Percentiles rank a stretch among this genome's conserved stretches.
These are phyloP conservation scores for Coemansia aciculifera DNA, from an alignment of 192 early-diverging fungal species.

Conservation along the genomic window DNA sequence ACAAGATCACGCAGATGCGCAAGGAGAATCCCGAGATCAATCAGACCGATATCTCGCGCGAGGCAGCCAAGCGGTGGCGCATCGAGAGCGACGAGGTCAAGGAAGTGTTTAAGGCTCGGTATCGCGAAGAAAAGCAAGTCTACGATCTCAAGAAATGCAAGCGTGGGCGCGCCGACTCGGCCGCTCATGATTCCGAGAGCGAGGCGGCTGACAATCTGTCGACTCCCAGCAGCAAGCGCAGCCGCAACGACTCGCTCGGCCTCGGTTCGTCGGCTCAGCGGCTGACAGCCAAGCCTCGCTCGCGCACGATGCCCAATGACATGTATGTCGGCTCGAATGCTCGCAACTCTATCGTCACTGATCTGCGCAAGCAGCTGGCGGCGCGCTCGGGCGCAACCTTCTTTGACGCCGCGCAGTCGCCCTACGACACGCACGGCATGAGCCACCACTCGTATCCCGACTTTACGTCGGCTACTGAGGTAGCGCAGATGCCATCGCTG, in stretches of 20 bases:
- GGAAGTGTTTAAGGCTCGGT: slow-evolving; percentile 31
- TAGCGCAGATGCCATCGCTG: slow-evolving; percentile 21
- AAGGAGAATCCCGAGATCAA: slow-evolving; percentile 46
- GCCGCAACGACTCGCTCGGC: slow-evolving; percentile 5
- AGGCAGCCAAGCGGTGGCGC: slow-evolving; percentile 46
- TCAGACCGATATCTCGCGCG: slow-evolving; percentile 52
- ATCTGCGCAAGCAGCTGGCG: slow-evolving; percentile 46
- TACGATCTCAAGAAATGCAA: slow-evolving; percentile 44
- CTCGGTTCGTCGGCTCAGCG: slow-evolving; percentile 9
- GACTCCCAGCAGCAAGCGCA: slow-evolving; percentile 16
- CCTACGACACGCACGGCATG: slow-evolving; percentile 28
- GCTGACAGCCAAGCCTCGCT: slow-evolving; percentile 30
- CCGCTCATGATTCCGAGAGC: not conserved
- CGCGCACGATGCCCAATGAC: slow-evolving; percentile 39
- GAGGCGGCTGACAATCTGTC: not conserved
- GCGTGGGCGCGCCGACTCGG: slow-evolving; percentile 18
- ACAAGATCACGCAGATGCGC: slow-evolving; percentile 44
- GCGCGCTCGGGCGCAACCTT: slow-evolving; percentile 26
- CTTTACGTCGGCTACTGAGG: not conserved
- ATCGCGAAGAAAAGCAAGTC: slow-evolving; percentile 41
- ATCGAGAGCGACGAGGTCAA: slow-evolving; percentile 51
- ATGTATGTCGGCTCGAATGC: slow-evolving; percentile 20
- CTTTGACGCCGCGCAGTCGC: slow-evolving; percentile 16
- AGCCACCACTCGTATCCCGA: slow-evolving; percentile 24
- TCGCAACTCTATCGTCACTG: slow-evolving; percentile 19